Base-by-base conservation (phyloP, 2,329 filamentous ascomycete genomes). In the Calonectria ilicicola region DNA sequence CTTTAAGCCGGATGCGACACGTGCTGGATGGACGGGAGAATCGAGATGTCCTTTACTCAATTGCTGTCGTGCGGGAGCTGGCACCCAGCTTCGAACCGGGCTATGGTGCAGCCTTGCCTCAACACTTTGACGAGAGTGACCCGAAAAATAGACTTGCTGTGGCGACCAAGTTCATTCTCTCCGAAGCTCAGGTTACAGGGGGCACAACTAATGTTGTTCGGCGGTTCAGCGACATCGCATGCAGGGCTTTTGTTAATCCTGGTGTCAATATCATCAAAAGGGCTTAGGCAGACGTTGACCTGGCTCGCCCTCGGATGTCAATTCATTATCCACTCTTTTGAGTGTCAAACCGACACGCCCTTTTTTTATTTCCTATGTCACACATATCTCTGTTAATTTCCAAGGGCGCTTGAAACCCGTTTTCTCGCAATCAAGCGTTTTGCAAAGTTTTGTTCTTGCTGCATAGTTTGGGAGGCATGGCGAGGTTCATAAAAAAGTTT, bases 11-110 rank as follows among this genome's bases (percentile, higher is more conserved):
- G 65, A 90, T 95, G 82, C 92, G 95, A 38, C 89, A 89, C 69
- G 87, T 96, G 26, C 88, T 98, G 15, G 93, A 95, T 77, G 93
- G 93, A 60, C 90, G 93, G 27, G 96, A 98, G 84, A 97, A 96
- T 79, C 92, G 96, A 66, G 95, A 98, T 81, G 93, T 98, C 21
- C 90, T 98, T 69, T 98, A 98, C 84, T 97, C 94, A 0, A 93
- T 98, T 76, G 94, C 94, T 10, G 91, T 98, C 68, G 92, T 94
- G 19, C 92, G 95, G 29, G 91, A 96, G 74, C 88, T 95, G 63
- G 92, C 93, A 56, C 91, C 92, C 38, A 90, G 91, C 56, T 91
- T 89, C 79, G 89, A 89, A 17, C 86, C 91, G 14, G 89, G 89
- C 75, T 90, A 90, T 38, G 89, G 89, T 74, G 89, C 85, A 72